Base-by-base conservation (phyloP, 805 yeast species). In the Nakazawaea wickerhamii region DNA sequence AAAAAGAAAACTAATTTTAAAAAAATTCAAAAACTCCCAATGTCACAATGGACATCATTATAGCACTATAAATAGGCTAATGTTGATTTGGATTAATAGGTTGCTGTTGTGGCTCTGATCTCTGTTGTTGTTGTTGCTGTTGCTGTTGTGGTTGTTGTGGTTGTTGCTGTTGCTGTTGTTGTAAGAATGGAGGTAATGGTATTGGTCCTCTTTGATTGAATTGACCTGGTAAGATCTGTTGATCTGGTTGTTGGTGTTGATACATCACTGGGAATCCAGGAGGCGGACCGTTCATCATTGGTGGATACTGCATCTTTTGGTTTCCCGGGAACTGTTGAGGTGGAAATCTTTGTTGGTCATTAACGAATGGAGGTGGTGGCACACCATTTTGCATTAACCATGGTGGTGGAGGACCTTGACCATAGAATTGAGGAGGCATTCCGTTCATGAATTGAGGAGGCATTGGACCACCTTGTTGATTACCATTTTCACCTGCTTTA, bases 141-240 rank as follows among this genome's bases (percentile, higher is more conserved):
- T n/a, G 55, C 21, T 41, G 52, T 15, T 41, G 57, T 22, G 39
- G 54, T 18, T 37, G 50, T 30, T 40, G 52, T 20, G 38, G 48
- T 26, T 37, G 43, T 26, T 22, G 37, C 32, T 43, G 48, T 27
- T 39, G 52, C n/a, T 28, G 43, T 34, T 26, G 49, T 22, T 40
- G 43, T 13, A 43, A 49, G 19, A 46, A 48, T 17, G 41, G 56
- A 31, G 33, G 48, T 20, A 37, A 47, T 18, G 15, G 43, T 34
- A 39, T 45, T 18, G 15, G 50, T 20, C 34, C 27, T 10, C 31
- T 49, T 26, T 37, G 50, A 21, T 30, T 28, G 22, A 25, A 22
- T 30, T 45, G 54, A 11, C 46, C 26, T 45, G 53, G 26, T 23
- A 8, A 10, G 10, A 7, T 10, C n/a, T 28, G 50, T 33, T 39